Conservation (phyloP, 352 stramenopile species). For the Plasmopara halstedii region DNA sequence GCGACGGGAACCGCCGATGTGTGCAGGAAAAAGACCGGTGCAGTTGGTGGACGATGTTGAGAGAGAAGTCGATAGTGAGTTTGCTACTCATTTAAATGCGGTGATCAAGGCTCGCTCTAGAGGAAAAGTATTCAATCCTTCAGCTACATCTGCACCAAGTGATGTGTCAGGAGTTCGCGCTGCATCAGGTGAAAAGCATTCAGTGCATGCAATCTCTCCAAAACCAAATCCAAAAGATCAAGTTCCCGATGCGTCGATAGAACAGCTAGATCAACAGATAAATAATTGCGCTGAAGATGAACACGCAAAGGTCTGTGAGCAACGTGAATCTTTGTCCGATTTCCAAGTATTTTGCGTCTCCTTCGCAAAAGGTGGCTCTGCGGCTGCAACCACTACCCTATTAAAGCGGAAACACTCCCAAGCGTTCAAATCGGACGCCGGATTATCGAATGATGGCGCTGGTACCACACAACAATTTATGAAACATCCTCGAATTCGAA, state of each 20-base stretch:
- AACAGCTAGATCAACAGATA: too few species aligned
- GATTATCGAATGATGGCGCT: background rate
- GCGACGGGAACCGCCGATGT: slow-evolving; percentile 10
- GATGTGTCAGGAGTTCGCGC: too few species aligned
- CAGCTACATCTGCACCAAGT: too few species aligned
- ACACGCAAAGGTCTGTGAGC: slow-evolving; percentile 10
- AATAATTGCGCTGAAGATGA: slow-evolving; percentile 1
- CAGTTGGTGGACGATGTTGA: slow-evolving; percentile 11
- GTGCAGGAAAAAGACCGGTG: slow-evolving; percentile 14
- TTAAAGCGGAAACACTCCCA: slow-evolving; percentile 21
- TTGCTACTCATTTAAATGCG: slow-evolving; percentile 10
- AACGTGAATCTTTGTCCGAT: slow-evolving; percentile 4
- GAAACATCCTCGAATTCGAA: slow-evolving; percentile 4
- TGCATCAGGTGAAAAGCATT: too few species aligned
- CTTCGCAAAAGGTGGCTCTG: slow-evolving; percentile 22
- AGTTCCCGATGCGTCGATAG: too few species aligned
- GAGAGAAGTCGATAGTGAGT: slow-evolving; percentile 3
- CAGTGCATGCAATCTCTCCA: too few species aligned
- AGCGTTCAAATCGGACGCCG: slow-evolving; percentile 18
- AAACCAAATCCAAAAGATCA: too few species aligned
- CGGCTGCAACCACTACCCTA: slow-evolving; percentile 9
- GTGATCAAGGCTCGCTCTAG: slow-evolving; percentile 18
- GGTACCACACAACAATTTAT: background rate
- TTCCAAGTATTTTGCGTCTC: slow-evolving; percentile 28
- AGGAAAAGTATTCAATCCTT: slow-evolving; percentile 3